phyloP scores from a whole-genome alignment of 2,329 filamentous ascomycete species.

The Dactylellina parvicollis region DNA sequence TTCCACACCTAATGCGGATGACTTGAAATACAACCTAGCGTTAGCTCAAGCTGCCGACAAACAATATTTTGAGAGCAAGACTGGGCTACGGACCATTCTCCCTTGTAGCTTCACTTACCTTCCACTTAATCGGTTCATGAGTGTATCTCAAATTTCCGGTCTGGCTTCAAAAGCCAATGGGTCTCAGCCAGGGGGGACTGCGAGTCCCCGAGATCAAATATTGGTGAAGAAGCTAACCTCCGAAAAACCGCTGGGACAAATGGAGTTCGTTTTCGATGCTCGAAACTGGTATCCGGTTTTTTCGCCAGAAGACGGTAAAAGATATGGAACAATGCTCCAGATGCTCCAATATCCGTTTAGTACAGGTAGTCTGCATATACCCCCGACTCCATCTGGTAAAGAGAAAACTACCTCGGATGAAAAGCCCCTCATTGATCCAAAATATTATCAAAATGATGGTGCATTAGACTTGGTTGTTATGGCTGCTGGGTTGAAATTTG shows the following conservation, averaged over 20 bases:
- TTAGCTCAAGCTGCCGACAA: conserved; percentile 59
- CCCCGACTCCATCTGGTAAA: conserved; percentile 36
- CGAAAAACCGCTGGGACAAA: conserved; percentile 62
- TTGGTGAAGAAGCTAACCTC: conserved; percentile 60
- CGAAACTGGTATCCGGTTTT: conserved; percentile 65
- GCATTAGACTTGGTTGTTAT: conserved; percentile 64
- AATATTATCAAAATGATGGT: conserved; percentile 63
- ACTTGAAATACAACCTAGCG: conserved; percentile 59
- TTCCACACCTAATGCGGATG: conserved; percentile 62
- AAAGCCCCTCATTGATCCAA: conserved; percentile 62
- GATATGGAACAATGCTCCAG: conserved; percentile 65
- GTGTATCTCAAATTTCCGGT: background rate
- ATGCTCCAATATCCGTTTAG: conserved; percentile 68
- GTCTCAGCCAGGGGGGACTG: conserved; percentile 56
- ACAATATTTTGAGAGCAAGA: conserved; percentile 58
- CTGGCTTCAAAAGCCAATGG: conserved; percentile 37
- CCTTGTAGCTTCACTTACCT: conserved; percentile 64
- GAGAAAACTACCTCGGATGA: conserved; percentile 55
- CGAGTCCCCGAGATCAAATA: conserved; percentile 55
- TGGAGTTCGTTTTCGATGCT: conserved; percentile 66
- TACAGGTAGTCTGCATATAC: conserved; percentile 65
- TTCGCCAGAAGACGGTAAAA: conserved; percentile 60
- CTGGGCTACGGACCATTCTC: conserved; percentile 62
- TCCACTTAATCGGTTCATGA: conserved; percentile 58
- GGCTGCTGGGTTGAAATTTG: conserved; percentile 62